These are phyloP conservation scores for Dothistroma septosporum DNA, from an alignment of 2,329 filamentous ascomycete species.

Conservation along the genomic window DNA sequence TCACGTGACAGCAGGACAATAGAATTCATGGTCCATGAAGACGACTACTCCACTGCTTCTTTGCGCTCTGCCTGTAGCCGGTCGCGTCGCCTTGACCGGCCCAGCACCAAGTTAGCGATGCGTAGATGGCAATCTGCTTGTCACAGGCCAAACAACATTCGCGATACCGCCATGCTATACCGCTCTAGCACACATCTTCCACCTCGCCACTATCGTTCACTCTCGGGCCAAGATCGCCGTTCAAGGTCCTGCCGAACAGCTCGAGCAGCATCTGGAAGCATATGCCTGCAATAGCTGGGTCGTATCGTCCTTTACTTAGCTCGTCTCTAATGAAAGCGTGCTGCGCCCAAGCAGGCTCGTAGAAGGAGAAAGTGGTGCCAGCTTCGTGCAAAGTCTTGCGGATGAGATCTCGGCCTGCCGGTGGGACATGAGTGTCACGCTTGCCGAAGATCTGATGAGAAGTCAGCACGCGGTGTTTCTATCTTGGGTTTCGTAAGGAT, in stretches of 20 bases:
- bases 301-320: slow-evolving; percentile 83
- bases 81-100: neutral
- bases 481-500: neutral
- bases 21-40: neutral
- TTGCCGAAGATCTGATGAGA: slow-evolving; percentile 70
- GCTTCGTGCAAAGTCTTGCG: slow-evolving; percentile 74
- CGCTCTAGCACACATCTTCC: slow-evolving; percentile 37
- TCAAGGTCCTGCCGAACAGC: slow-evolving; percentile 73
- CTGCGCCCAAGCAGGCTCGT: slow-evolving; percentile 89
- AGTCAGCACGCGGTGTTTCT: neutral
- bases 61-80: neutral
- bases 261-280: slow-evolving; percentile 90
- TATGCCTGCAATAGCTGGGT: slow-evolving; percentile 77
- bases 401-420: slow-evolving; percentile 77
- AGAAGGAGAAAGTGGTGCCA: slow-evolving; percentile 71
- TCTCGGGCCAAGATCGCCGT: slow-evolving; percentile 69
- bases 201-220: slow-evolving; percentile 49
- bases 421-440: slow-evolving; percentile 83
- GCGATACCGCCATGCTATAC: neutral
- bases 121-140: neutral
- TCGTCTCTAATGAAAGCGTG: slow-evolving; percentile 94
- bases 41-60: neutral
- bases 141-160: neutral
- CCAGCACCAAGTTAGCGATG: neutral
- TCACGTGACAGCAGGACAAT: neutral